Conservation (phyloP, 1,284 basidiomycete genomes). For the Baeospora myosura region DNA sequence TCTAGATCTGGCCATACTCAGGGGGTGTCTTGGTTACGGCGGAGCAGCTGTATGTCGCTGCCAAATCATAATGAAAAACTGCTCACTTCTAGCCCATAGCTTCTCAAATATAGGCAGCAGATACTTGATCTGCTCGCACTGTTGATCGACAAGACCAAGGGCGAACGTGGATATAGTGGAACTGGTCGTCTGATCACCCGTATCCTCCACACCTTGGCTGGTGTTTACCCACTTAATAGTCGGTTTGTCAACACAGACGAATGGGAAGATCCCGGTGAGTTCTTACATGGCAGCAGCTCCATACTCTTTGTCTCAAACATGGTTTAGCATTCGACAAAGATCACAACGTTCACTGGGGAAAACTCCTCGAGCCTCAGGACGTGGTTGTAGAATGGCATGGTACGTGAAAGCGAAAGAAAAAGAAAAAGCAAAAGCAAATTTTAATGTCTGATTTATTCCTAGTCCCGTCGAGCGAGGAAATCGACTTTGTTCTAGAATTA, state of each 20-base stretch:
- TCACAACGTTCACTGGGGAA: slow-evolving; percentile 81
- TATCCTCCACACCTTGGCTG: slow-evolving; percentile 69
- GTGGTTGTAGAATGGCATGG: slow-evolving; percentile 88
- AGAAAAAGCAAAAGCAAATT: neutral
- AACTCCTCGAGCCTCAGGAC: slow-evolving; percentile 72
- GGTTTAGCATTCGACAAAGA: slow-evolving; percentile 60
- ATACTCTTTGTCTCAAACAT: slow-evolving; percentile 7
- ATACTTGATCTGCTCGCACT: slow-evolving; percentile 65
- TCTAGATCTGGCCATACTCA: slow-evolving; percentile 69
- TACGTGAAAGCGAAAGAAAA: slow-evolving; percentile 18
- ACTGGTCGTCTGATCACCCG: slow-evolving; percentile 77
- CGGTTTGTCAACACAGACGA: slow-evolving; percentile 81
- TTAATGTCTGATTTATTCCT: slow-evolving; percentile 7
- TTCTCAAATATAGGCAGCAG: slow-evolving; percentile 64
- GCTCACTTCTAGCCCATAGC: slow-evolving; percentile 28
- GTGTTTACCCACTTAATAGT: slow-evolving; percentile 77
- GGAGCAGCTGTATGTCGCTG: slow-evolving; percentile 47
- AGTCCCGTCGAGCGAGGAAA: slow-evolving; percentile 71
- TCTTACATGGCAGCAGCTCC: slow-evolving; percentile 1
- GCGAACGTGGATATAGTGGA: slow-evolving; percentile 85
- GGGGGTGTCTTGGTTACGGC: slow-evolving; percentile 72
- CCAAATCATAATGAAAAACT: too few species aligned
- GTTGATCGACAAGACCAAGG: slow-evolving; percentile 76
- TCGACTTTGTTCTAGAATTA: slow-evolving; percentile 77
- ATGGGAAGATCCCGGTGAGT: slow-evolving; percentile 69